A percentile compares a stretch with the other conserved stretches of the same genome.
Evolutionary conservation across 116 monocot genomes (phyloP).

Genomic region (Cymodocea nodosa): DNA sequence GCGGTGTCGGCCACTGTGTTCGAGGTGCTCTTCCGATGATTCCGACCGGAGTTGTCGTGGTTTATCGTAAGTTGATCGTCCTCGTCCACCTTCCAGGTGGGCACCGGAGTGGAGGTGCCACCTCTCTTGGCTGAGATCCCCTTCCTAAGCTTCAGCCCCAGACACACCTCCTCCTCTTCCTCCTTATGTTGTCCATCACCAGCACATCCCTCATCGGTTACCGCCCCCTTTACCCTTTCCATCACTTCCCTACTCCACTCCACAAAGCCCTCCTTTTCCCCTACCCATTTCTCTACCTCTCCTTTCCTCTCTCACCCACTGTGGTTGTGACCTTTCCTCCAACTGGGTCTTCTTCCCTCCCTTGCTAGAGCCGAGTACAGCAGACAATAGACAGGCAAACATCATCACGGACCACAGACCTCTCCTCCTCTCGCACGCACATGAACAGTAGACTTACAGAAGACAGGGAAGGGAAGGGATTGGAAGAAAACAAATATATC

Average conservation of each 20-base stretch:
- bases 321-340: not conserved
- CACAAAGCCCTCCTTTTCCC: not conserved
- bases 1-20: not conserved
- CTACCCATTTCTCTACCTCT: not conserved
- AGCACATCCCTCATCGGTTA: constrained; percentile 4
- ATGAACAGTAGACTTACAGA: no score
- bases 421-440: no score
- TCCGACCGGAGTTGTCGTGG: constrained; percentile 3
- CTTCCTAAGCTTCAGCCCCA: constrained; percentile 31
- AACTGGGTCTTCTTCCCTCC: not conserved
- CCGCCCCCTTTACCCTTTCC: constrained; percentile 20
- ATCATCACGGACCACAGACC: no score
- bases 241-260: not conserved
- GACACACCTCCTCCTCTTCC: constrained; percentile 3
- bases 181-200: constrained; percentile 1
- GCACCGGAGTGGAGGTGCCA: constrained; percentile 44
- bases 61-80: not conserved
- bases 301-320: constrained; percentile 1
- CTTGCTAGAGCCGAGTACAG: not conserved
- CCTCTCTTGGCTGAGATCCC: constrained; percentile 25
- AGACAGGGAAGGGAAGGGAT: no score
- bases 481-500: no score
- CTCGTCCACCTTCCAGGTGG: constrained; percentile 34
- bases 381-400: not conserved
- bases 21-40: constrained; percentile 1